phyloP scores from a whole-genome alignment of 257 asterid species.

The Ophiorrhiza pumila region DNA sequence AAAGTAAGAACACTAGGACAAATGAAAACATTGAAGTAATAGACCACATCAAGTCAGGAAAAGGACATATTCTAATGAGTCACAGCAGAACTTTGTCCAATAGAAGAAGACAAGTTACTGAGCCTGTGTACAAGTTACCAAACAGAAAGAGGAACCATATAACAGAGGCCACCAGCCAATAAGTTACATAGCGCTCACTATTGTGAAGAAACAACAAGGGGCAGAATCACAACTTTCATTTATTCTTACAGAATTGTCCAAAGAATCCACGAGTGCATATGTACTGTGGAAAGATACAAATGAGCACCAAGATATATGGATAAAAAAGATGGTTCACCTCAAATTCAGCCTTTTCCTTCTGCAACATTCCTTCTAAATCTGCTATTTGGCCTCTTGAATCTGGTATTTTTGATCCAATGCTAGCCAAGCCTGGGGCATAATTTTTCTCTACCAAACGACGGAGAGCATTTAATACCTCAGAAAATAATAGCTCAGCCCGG shows the following conservation, averaged over 20 bases:
- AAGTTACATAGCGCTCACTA: neutral
- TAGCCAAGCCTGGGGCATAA: slow-evolving; percentile 25
- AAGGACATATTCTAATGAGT: neutral
- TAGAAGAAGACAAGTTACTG: neutral
- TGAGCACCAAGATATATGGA: neutral
- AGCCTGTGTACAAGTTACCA: neutral
- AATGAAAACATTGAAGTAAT: neutral
- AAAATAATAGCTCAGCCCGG: slow-evolving; percentile 79
- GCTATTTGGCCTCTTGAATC: slow-evolving; percentile 55
- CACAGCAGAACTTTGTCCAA: neutral
- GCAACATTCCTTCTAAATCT: slow-evolving; percentile 65
- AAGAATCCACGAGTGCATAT: neutral
- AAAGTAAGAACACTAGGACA: neutral
- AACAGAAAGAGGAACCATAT: slow-evolving; percentile 10
- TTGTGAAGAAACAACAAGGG: neutral
- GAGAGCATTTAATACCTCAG: slow-evolving; percentile 70
- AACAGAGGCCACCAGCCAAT: neutral
- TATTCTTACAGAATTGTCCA: neutral
- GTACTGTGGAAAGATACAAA: neutral
- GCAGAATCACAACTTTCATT: neutral
- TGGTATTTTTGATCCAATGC: slow-evolving; percentile 30
- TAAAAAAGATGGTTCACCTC: slow-evolving; percentile 39
- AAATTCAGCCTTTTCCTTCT: slow-evolving; percentile 80
- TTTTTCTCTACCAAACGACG: slow-evolving; percentile 47
- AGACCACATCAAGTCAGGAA: neutral